phyloP scores from a whole-genome alignment of 176 grass and related monocot species.

The Aegilops umbellulata region DNA sequence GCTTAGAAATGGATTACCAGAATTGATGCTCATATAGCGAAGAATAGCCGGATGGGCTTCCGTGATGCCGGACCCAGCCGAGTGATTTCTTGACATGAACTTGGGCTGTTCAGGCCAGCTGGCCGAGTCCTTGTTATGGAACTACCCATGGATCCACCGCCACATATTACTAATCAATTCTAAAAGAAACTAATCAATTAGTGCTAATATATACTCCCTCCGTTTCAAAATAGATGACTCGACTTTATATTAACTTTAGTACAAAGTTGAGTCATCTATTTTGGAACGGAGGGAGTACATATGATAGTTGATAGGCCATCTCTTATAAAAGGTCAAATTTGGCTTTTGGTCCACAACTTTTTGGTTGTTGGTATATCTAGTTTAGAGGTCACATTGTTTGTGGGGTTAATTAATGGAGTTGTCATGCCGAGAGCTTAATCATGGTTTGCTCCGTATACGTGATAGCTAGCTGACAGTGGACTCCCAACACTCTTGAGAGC shows the following conservation, averaged over 20 bases:
- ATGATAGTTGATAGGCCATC: not conserved
- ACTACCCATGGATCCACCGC: too few relatives aligned
- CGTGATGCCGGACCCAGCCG: too few relatives aligned
- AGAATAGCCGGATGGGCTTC: too few relatives aligned
- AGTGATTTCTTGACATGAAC: too few relatives aligned
- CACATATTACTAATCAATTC: not conserved
- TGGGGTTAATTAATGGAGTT: not conserved
- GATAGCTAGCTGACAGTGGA: conserved; percentile 31
- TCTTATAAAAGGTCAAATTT: not conserved
- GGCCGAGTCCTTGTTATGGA: too few relatives aligned
- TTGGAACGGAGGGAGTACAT: too few relatives aligned
- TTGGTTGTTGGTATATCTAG: not conserved
- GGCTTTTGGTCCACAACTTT: not conserved
- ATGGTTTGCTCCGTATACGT: not conserved
- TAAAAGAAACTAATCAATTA: not conserved
- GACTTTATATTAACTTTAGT: too few relatives aligned
- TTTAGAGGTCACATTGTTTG: not conserved
- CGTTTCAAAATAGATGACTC: too few relatives aligned
- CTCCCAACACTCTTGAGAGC: conserved; percentile 34
- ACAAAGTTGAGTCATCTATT: too few relatives aligned
- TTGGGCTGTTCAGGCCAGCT: too few relatives aligned
- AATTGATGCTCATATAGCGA: too few relatives aligned
- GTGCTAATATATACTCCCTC: not conserved
- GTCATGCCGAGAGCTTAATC: conserved; percentile 4
- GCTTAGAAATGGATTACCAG: too few relatives aligned